phyloP scores from a whole-genome alignment of 1,139 yeast genomes.

The Yamadazyma triangularis region DNA sequence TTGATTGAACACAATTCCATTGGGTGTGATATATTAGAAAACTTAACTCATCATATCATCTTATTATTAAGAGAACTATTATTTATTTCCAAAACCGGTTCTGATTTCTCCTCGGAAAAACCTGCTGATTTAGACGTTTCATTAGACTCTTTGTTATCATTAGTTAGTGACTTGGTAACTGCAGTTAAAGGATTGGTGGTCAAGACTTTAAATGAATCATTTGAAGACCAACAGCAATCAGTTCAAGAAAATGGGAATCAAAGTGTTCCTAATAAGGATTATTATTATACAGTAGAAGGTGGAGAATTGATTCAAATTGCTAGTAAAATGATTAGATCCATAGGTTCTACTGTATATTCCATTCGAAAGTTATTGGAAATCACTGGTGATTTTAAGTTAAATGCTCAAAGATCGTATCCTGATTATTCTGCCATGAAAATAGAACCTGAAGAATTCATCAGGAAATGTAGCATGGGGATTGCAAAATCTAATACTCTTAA shows the following conservation, averaged over 20 bases:
- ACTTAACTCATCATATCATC: constrained; percentile 64
- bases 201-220: constrained; percentile 42
- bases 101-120: constrained; percentile 36
- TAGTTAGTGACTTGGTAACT: constrained; percentile 63
- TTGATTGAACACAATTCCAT: constrained; percentile 66
- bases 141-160: constrained; percentile 51
- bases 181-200: constrained; percentile 61
- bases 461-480: constrained; percentile 59
- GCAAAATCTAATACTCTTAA: constrained; percentile 40
- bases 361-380: constrained; percentile 39
- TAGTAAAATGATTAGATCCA: constrained; percentile 59
- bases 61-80: constrained; percentile 59
- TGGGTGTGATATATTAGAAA: constrained; percentile 66
- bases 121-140: constrained; percentile 50
- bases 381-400: constrained; percentile 71
- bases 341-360: constrained; percentile 46
- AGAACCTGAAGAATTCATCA: constrained; percentile 60
- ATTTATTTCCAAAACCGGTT: constrained; percentile 56
- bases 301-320: constrained; percentile 59
- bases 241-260: not conserved
- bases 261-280: constrained; percentile 20
- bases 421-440: constrained; percentile 59
- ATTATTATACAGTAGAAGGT: constrained; percentile 63
- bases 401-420: constrained; percentile 64
- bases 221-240: constrained; percentile 18